Percentiles rank a stretch among this genome's conserved stretches.
Conservation (phyloP, 2,329 filamentous ascomycete genomes). For the Pseudocercospora crystallina region DNA sequence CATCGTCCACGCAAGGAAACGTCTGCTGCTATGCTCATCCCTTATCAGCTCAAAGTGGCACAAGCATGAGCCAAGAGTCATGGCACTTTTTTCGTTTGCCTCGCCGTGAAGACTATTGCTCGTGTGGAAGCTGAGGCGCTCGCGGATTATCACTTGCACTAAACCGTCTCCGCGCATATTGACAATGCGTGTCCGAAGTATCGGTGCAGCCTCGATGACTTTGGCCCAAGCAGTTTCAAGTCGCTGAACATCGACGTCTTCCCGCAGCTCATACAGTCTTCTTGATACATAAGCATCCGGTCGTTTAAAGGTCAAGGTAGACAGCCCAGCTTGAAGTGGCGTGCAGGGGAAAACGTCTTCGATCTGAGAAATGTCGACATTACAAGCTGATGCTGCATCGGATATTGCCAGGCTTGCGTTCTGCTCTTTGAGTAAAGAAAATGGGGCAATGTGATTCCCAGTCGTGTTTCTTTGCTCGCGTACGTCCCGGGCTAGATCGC, state of each 20-base stretch:
- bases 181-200: conserved; percentile 7
- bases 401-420: neutral
- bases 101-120: no score
- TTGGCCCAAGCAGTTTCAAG: conserved; percentile 34
- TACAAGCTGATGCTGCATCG: conserved; percentile 10
- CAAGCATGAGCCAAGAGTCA: no score
- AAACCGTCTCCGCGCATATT: conserved; percentile 11
- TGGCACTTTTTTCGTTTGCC: no score
- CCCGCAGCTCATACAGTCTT: conserved; percentile 6
- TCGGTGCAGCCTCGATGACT: neutral
- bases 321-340: conserved; percentile 35
- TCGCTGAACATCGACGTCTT: conserved; percentile 32
- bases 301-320: conserved; percentile 54
- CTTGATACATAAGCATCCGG: conserved; percentile 55
- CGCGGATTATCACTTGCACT: conserved; percentile 28
- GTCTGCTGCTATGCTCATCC: neutral
- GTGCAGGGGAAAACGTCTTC: conserved; percentile 53
- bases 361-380: conserved; percentile 21
- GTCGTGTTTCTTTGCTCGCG: neutral
- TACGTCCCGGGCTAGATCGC: conserved; percentile 23
- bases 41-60: conserved; percentile 1
- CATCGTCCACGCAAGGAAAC: conserved; percentile 17
- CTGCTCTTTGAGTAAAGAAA: neutral
- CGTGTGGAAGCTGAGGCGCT: conserved; percentile 33
- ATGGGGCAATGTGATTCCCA: neutral